Evolutionary conservation across 495 filamentous ascomycete species (phyloP).

Genomic region (Clohesyomyces aquaticus): DNA sequence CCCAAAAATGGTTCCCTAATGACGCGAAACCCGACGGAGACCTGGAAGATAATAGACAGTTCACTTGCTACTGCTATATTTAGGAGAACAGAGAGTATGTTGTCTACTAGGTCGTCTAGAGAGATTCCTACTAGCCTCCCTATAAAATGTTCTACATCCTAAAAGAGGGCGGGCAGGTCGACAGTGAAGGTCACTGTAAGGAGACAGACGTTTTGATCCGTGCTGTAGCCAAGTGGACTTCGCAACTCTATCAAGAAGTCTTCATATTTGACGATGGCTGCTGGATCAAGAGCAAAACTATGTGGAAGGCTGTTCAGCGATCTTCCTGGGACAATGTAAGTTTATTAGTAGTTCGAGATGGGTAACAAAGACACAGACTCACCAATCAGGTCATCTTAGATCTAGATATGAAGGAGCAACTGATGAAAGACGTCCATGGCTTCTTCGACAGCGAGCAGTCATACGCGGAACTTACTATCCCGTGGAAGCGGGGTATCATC

Average conservation of each 20-base stretch:
- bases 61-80: background rate
- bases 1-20: background rate
- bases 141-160: background rate
- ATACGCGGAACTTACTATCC: background rate
- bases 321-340: background rate
- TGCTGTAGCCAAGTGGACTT: background rate
- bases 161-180: background rate
- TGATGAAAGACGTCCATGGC: background rate
- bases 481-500: background rate
- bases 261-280: background rate
- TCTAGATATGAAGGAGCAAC: background rate
- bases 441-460: background rate
- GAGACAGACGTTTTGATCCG: background rate
- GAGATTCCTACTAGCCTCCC: background rate
- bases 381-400: background rate
- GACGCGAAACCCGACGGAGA: background rate
- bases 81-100: background rate
- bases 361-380: background rate
- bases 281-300: background rate
- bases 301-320: background rate
- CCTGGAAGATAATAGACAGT: background rate
- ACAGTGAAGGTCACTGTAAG: background rate
- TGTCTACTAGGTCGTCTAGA: background rate
- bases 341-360: background rate
- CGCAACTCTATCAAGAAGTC: background rate